phyloP scores from a whole-genome alignment of 2,329 filamentous ascomycete species.

The Mollisia scopiformis region DNA sequence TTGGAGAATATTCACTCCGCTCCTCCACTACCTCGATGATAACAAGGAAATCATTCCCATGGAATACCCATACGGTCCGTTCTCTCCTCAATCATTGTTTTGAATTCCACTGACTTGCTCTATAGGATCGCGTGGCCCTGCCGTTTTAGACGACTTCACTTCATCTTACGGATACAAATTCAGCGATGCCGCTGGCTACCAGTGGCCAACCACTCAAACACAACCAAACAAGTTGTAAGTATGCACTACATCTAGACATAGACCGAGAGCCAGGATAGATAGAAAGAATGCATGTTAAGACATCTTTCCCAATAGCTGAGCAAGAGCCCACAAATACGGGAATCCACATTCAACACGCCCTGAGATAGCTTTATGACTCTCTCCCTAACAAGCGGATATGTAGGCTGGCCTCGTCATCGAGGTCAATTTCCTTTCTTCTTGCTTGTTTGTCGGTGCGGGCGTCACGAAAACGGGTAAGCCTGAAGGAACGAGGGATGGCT shows the following conservation, averaged over 20 bases:
- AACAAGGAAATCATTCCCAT: constrained; percentile 99
- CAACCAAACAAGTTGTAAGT: constrained; percentile 82
- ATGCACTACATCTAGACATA: constrained; percentile 20
- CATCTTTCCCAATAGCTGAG: constrained; percentile 1
- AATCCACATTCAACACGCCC: background rate
- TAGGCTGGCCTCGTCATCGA: background rate
- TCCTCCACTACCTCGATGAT: constrained; percentile 96
- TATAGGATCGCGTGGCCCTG: constrained; percentile 90
- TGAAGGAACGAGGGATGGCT: background rate
- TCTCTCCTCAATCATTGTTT: background rate
- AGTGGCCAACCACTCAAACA: constrained; percentile 83
- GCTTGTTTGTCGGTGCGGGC: constrained; percentile 8
- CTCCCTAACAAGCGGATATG: background rate
- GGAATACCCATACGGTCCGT: constrained; percentile 95
- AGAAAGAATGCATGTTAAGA: constrained; percentile 19
- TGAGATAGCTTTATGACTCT: background rate
- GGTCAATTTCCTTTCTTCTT: background rate
- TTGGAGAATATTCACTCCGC: constrained; percentile 98
- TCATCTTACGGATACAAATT: constrained; percentile 99
- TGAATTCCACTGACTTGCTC: constrained; percentile 6
- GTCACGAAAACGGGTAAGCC: constrained; percentile 11
- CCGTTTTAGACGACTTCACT: constrained; percentile 97
- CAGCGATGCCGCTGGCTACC: constrained; percentile 89
- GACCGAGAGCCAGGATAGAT: constrained; percentile 22
- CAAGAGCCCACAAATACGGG: background rate